Evolutionary conservation across 495 filamentous ascomycete species (phyloP).

Genomic region (Xylaria telfairii): DNA sequence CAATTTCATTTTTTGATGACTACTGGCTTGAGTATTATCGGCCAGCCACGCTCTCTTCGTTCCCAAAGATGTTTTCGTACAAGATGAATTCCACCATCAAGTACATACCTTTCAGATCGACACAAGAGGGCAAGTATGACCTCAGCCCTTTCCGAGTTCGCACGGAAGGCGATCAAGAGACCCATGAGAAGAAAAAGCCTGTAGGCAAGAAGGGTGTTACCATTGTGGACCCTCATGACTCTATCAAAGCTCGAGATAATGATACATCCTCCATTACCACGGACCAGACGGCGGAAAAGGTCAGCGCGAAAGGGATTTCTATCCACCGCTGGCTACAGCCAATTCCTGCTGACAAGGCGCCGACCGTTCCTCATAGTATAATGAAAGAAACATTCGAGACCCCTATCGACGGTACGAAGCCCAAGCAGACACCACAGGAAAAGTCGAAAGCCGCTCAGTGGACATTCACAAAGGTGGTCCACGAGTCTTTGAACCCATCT

Average conservation of each 20-base stretch:
- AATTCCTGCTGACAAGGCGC: slow-evolving; percentile 43
- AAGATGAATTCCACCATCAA: slow-evolving; percentile 86
- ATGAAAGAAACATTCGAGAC: slow-evolving; percentile 51
- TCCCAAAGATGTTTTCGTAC: slow-evolving; percentile 86
- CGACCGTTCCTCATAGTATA: slow-evolving; percentile 49
- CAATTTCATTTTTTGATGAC: slow-evolving; percentile 79
- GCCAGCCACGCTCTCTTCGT: slow-evolving; percentile 81
- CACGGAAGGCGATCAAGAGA: slow-evolving; percentile 55
- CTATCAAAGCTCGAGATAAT: slow-evolving; percentile 38
- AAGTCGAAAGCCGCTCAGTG: slow-evolving; percentile 78
- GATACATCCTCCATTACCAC: slow-evolving; percentile 47
- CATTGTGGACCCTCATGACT: slow-evolving; percentile 62
- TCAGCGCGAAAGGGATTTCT: slow-evolving; percentile 46
- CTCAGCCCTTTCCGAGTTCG: slow-evolving; percentile 84
- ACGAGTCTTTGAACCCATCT: slow-evolving; percentile 77
- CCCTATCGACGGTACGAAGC: slow-evolving; percentile 30
- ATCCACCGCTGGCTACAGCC: slow-evolving; percentile 63
- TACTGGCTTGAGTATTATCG: slow-evolving; percentile 99
- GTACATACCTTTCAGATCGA: slow-evolving; percentile 76
- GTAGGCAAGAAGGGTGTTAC: slow-evolving; percentile 64
- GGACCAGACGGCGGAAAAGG: slow-evolving; percentile 46
- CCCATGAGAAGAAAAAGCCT: slow-evolving; percentile 54
- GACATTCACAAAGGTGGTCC: slow-evolving; percentile 85
- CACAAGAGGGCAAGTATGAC: slow-evolving; percentile 75
- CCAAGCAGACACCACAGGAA: slow-evolving; percentile 56